These are phyloP conservation scores for Isabelozyma heimii DNA, from an alignment of 805 yeast species.

Conservation along the genomic window DNA sequence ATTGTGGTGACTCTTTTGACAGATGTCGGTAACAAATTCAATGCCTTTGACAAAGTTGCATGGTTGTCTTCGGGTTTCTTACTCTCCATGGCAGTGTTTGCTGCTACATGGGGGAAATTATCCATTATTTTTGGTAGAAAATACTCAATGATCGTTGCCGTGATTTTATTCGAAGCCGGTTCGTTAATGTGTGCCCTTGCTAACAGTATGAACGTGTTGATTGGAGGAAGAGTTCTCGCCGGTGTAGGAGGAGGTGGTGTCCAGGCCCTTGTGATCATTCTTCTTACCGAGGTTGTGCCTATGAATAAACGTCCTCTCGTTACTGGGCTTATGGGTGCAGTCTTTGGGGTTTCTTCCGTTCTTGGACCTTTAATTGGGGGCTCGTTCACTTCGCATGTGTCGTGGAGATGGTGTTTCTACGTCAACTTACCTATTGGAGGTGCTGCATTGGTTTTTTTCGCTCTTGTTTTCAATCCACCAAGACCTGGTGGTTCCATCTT, in stretches of 20 bases:
- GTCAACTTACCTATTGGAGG: conserved; percentile 62
- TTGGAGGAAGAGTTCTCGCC: conserved; percentile 19
- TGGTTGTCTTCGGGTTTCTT: conserved; percentile 18
- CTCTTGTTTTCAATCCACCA: conserved; percentile 39
- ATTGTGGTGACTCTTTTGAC: conserved; percentile 16
- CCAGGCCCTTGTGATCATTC: conserved; percentile 12
- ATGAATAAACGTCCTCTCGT: conserved; percentile 25
- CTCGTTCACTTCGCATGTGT: conserved; percentile 46
- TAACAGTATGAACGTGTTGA: conserved; percentile 14
- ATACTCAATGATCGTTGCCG: conserved; percentile 12
- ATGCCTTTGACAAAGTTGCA: conserved; percentile 15
- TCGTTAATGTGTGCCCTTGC: conserved; percentile 19
- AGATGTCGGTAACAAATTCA: conserved; percentile 15
- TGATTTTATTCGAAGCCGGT: conserved; percentile 18
- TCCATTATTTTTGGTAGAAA: conserved; percentile 17
- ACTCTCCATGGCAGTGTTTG: conserved; percentile 15
- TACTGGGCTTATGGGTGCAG: conserved; percentile 25
- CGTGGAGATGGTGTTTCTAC: conserved; percentile 72
- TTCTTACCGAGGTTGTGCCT: conserved; percentile 16
- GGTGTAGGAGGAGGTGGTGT: conserved; percentile 24
- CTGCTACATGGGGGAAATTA: conserved; percentile 16
- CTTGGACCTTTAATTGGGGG: conserved; percentile 62
- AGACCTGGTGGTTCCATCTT: conserved; percentile 25
- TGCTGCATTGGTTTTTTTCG: conserved; percentile 28
- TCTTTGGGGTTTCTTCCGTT: conserved; percentile 44